phyloP scores from a whole-genome alignment of 2,329 filamentous ascomycete species.

The Fusarium guadeloupense region DNA sequence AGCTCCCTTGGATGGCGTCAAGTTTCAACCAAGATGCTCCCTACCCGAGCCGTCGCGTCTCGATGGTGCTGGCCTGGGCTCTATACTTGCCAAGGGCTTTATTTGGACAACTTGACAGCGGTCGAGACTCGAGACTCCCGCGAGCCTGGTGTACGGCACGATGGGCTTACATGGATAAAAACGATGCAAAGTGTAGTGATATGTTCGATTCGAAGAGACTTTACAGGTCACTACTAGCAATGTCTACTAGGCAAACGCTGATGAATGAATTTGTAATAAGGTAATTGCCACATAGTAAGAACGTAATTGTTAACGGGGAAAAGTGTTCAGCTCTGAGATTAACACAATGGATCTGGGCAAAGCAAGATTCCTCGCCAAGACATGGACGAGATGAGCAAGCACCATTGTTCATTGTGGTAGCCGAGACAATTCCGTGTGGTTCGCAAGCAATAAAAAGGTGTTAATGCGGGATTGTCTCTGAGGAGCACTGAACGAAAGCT shows the following conservation, averaged over 20 bases:
- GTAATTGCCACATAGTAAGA: constrained; percentile 21
- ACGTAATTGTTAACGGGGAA: constrained; percentile 6
- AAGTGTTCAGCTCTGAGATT: background rate
- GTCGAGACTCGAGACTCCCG: constrained; percentile 1
- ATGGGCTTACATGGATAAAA: background rate
- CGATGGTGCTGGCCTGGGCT: background rate
- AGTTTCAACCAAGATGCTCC: background rate
- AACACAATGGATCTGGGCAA: background rate
- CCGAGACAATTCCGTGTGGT: constrained; percentile 17
- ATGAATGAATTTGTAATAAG: constrained; percentile 22
- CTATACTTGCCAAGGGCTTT: background rate
- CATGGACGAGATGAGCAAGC: background rate
- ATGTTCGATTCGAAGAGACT: background rate
- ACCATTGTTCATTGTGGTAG: constrained; percentile 1
- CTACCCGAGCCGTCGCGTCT: background rate
- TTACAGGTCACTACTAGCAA: background rate
- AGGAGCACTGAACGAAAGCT: background rate
- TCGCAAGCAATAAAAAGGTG: background rate
- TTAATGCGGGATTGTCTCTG: constrained; percentile 3
- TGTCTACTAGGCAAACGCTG: background rate
- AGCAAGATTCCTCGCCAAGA: background rate
- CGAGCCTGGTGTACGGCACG: background rate
- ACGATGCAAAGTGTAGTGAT: constrained; percentile 4
- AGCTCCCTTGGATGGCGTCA: constrained; percentile 5
- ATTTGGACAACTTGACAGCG: background rate